Conservation (phyloP, 2,329 filamentous ascomycete genomes). For the Niveomyces coronatus region DNA sequence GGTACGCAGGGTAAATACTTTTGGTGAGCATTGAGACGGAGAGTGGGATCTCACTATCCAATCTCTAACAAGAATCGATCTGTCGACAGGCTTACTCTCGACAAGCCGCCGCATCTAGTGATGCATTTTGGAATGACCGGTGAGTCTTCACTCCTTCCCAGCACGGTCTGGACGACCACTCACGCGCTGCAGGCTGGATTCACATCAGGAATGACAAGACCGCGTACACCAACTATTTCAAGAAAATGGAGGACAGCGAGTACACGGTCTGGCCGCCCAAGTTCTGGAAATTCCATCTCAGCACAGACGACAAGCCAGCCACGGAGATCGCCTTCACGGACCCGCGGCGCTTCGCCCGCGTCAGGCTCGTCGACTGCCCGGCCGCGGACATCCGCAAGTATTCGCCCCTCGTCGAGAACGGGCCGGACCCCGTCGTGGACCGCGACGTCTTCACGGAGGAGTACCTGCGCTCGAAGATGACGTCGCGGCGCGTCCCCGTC, state of each 20-base stretch:
- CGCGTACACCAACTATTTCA: constrained; percentile 74
- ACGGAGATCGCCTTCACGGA: constrained; percentile 74
- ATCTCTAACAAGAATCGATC: background rate
- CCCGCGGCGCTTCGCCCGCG: constrained; percentile 63
- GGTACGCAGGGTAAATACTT: constrained; percentile 96
- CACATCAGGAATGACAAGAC: constrained; percentile 73
- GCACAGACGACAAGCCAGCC: constrained; percentile 43
- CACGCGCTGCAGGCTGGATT: constrained; percentile 55
- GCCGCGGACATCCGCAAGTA: constrained; percentile 65
- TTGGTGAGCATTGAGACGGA: constrained; percentile 45
- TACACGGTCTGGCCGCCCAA: constrained; percentile 71
- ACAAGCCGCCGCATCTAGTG: constrained; percentile 72
- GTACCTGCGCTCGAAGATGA: constrained; percentile 64
- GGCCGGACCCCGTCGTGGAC: constrained; percentile 84
- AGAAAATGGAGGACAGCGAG: constrained; percentile 51
- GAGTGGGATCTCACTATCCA: background rate
- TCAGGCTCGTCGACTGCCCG: constrained; percentile 73
- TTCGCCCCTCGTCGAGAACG: constrained; percentile 79
- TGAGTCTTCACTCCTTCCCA: constrained; percentile 14
- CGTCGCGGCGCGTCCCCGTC: constrained; percentile 69
- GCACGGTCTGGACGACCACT: background rate
- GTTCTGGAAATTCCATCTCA: constrained; percentile 77
- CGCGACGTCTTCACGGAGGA: constrained; percentile 63
- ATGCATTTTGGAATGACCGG: constrained; percentile 77
- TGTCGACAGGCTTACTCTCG: constrained; percentile 44